Percentiles rank a stretch among this genome's conserved stretches.
Conservation (phyloP, 805 yeast species). For the Pichia occidentalis region DNA sequence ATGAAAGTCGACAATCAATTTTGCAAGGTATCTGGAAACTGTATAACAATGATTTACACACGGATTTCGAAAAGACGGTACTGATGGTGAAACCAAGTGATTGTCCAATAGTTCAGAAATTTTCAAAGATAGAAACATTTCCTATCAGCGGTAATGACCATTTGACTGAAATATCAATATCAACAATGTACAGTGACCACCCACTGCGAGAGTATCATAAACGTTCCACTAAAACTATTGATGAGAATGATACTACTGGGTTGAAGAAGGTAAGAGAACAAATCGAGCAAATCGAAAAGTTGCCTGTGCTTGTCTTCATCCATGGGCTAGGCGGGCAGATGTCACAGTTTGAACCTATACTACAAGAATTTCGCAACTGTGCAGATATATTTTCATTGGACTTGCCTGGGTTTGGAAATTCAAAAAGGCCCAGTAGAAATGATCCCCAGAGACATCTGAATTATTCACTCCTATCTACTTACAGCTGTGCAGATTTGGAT, state of each 20-base stretch:
- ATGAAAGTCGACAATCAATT: conserved; percentile 4
- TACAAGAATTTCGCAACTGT: conserved; percentile 56
- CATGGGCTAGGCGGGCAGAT: conserved; percentile 92
- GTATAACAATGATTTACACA: conserved; percentile 16
- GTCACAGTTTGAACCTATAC: conserved; percentile 73
- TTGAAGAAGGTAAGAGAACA: conserved; percentile 18
- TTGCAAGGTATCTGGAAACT: conserved; percentile 12
- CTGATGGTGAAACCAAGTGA: conserved; percentile 44
- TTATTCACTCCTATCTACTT: conserved; percentile 22
- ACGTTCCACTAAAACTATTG: conserved; percentile 18
- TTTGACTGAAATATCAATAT: conserved; percentile 32
- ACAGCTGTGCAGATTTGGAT: conserved; percentile 16
- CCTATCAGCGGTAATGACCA: conserved; percentile 24
- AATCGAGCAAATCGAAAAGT: conserved; percentile 33
- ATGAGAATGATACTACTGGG: conserved; percentile 14
- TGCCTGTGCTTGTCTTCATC: conserved; percentile 60
- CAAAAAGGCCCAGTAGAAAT: conserved; percentile 25
- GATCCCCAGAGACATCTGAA: not conserved
- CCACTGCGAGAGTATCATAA: conserved; percentile 37
- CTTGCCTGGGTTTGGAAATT: conserved; percentile 81
- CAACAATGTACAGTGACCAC: conserved; percentile 43
- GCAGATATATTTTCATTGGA: conserved; percentile 67
- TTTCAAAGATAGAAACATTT: conserved; percentile 34
- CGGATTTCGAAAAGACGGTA: conserved; percentile 38
- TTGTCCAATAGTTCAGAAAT: conserved; percentile 47